Base-by-base conservation (phyloP, 306 rosid genomes). In the Citrullus amarus region DNA sequence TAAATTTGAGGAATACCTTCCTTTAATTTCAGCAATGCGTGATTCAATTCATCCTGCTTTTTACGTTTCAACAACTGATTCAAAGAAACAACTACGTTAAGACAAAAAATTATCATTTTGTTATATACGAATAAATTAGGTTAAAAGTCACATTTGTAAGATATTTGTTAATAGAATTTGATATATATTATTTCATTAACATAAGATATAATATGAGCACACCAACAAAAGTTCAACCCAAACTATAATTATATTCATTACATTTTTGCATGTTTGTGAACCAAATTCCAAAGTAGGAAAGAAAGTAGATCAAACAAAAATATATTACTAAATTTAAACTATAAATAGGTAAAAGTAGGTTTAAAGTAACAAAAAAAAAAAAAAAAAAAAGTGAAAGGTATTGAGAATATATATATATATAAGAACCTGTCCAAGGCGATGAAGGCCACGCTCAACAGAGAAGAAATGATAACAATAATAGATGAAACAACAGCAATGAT, bases 381-480 rank as follows among this genome's bases (percentile, higher is more conserved):
- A 22, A 22, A 22, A 22, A 25, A 25, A 25, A 25, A 25, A 16
- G 22, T 0, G 57, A 53, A 53, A 53, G 57, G 20, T 53, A 53
- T 53, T 16, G 57, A 9, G 36, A 32, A 32, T 25, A 32, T 32
- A 32, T 32, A 32, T 25, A 16, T 2, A 25, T 8, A 39, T 2
- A 43, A 43, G 30, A 69, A 92, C 98, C 96, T 86, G 85, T 76
- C 99, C 99, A 48, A 92, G 90, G 46, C 43, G 58, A 85, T 92
- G 97, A 86, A 95, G 92, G 59, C 79, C 85, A 16, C 97, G 97
- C 80, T 91, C 96, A 30, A 71, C 91, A 9, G 83, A 81, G 4
- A 91, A 83, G 99, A 95, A 79, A 92, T 67, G 80, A 83, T 78
- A 82, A 95, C 98, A 48, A 95, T 92, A 86, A 92, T 78, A 80